A percentile compares a stretch with the other conserved stretches of the same genome.
These are phyloP conservation scores for Toxoplasma gondii DNA, from an alignment of 169 alveolate genomes.

Conservation along the genomic window DNA sequence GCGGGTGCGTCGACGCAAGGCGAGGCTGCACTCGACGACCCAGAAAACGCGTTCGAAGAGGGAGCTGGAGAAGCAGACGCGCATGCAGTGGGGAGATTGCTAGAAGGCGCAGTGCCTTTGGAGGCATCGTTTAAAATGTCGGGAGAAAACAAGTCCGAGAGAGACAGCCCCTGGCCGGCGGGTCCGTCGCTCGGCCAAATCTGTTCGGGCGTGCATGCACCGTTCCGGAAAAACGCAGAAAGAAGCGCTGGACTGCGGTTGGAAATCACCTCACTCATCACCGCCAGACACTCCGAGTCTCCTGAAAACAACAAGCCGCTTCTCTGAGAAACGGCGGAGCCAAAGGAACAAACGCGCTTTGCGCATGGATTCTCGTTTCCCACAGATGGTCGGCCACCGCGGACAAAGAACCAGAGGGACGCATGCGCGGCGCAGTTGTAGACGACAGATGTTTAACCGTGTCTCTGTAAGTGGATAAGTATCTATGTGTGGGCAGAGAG, in stretches of 20 bases:
- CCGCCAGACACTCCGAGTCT: neutral
- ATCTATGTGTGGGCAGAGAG: no score
- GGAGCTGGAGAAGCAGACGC: neutral
- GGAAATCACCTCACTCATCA: neutral
- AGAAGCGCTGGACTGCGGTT: neutral
- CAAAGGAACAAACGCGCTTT: neutral
- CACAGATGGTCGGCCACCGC: no score
- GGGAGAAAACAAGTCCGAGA: neutral
- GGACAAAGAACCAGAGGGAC: no score
- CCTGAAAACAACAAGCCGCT: neutral
- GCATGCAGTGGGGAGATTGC: neutral
- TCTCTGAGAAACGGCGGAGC: neutral
- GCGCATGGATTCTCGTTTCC: no score
- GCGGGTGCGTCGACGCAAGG: neutral
- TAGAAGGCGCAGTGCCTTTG: neutral
- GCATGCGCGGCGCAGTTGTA: no score
- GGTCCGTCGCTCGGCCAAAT: neutral
- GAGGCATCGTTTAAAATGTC: neutral
- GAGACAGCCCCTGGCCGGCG: neutral
- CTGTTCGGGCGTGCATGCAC: slow-evolving; percentile 23
- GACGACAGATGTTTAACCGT: no score
- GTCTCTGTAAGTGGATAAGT: no score
- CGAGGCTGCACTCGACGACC: neutral
- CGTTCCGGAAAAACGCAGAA: neutral
- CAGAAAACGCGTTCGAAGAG: no score